phyloP scores from a whole-genome alignment of 2,329 filamentous ascomycete species.

The Xylariales sp. region DNA sequence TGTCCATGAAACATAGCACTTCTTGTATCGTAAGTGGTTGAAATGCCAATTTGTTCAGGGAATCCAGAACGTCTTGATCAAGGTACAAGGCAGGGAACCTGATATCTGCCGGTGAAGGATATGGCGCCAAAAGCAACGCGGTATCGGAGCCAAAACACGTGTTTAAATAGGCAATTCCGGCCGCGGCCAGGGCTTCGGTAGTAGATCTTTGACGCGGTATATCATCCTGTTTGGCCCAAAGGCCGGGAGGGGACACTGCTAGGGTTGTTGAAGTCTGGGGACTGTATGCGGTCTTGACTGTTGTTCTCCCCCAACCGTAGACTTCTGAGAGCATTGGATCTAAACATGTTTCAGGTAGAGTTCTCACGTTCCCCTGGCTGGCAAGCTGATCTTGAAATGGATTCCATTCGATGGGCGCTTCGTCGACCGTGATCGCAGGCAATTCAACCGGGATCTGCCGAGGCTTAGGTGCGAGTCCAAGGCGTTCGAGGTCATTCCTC shows the following conservation, averaged over 20 bases:
- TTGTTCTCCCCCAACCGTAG: not conserved
- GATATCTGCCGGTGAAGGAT: constrained; percentile 10
- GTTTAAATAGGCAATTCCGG: constrained; percentile 11
- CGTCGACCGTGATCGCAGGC: constrained; percentile 3
- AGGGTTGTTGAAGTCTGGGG: not conserved
- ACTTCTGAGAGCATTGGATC: constrained; percentile 9
- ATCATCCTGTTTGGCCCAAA: not conserved
- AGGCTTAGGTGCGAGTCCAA: not conserved
- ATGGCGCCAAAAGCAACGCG: constrained; percentile 13
- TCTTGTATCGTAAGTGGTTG: constrained; percentile 15
- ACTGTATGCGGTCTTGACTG: not conserved
- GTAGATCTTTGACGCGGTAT: too few species aligned
- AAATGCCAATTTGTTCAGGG: constrained; percentile 10
- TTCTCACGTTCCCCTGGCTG: not conserved
- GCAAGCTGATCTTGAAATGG: constrained; percentile 6
- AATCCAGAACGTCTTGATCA: constrained; percentile 13
- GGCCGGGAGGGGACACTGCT: not conserved
- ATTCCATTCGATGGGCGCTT: constrained; percentile 13
- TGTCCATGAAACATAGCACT: constrained; percentile 11
- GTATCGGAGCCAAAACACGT: constrained; percentile 11
- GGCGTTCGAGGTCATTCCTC: not conserved
- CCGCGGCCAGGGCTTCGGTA: constrained; percentile 9
- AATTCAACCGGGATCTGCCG: not conserved
- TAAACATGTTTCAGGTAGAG: constrained; percentile 6
- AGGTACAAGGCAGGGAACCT: constrained; percentile 18